A percentile compares a stretch with the other conserved stretches of the same genome.
phyloP scores from a whole-genome alignment of 495 filamentous ascomycete species.

The Aspergillus wentii region DNA sequence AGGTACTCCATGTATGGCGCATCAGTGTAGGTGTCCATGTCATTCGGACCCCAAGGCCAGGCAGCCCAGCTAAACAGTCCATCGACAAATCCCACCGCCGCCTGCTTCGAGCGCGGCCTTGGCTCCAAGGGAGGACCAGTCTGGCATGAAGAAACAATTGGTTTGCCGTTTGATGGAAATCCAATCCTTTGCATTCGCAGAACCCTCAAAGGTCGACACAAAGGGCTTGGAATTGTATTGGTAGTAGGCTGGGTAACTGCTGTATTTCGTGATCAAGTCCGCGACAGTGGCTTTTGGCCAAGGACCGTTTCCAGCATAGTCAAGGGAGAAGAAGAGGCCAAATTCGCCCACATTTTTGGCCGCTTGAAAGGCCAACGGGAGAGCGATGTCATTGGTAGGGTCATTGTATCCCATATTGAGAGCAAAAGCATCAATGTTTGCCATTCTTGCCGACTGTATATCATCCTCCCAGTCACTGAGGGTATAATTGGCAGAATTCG shows the following conservation, averaged over 20 bases:
- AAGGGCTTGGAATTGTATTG: slow-evolving; percentile 50
- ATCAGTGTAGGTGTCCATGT: slow-evolving; percentile 52
- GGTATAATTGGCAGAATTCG: slow-evolving; percentile 24
- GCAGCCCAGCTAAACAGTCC: slow-evolving; percentile 69
- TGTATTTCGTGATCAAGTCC: slow-evolving; percentile 50
- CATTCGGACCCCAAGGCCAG: slow-evolving; percentile 57
- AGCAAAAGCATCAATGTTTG: slow-evolving; percentile 69
- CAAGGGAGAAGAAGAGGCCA: slow-evolving; percentile 68
- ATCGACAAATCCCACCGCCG: slow-evolving; percentile 43
- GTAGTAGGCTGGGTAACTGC: slow-evolving; percentile 47
- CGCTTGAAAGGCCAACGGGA: slow-evolving; percentile 49
- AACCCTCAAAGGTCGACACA: slow-evolving; percentile 72
- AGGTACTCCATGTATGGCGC: slow-evolving; percentile 42
- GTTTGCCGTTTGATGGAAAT: slow-evolving; percentile 44
- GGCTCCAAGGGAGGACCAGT: slow-evolving; percentile 56
- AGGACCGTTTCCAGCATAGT: slow-evolving; percentile 51
- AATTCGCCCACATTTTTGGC: slow-evolving; percentile 54
- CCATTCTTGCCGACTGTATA: slow-evolving; percentile 52
- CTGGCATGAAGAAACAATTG: slow-evolving; percentile 55
- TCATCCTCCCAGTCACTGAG: slow-evolving; percentile 51
- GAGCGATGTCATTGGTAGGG: slow-evolving; percentile 34
- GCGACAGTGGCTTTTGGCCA: slow-evolving; percentile 56
- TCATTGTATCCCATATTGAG: slow-evolving; percentile 59
- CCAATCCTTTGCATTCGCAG: slow-evolving; percentile 55
- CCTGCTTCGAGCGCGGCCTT: too few species aligned